Conservation (phyloP, 495 filamentous ascomycete species). For the Tuber aestivum region DNA sequence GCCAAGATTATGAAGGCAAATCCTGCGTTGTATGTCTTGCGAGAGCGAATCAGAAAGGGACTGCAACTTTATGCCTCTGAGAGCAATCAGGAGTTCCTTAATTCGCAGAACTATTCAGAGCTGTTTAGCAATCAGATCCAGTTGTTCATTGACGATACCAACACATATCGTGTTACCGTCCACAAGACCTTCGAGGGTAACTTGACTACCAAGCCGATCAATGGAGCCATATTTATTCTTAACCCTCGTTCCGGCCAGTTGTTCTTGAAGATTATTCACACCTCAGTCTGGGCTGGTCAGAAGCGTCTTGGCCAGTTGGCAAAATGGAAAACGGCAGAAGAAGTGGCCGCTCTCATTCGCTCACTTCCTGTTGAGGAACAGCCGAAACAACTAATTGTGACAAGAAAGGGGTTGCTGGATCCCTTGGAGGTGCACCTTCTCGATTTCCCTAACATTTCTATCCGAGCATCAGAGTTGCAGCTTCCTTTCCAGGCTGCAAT, state of each 20-base stretch:
- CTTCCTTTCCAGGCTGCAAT: slow-evolving; percentile 99
- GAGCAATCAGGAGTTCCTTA: slow-evolving; percentile 98
- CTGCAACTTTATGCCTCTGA: slow-evolving; percentile 97
- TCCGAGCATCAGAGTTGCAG: slow-evolving; percentile 95
- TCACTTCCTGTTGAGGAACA: slow-evolving; percentile 98
- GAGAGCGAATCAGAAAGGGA: slow-evolving; percentile 98
- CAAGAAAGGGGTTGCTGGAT: slow-evolving; percentile 93
- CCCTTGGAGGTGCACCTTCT: slow-evolving; percentile 95
- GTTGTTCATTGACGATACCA: slow-evolving; percentile 98
- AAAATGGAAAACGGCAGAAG: slow-evolving; percentile 99
- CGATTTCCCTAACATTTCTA: slow-evolving; percentile 99
- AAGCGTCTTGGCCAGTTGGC: slow-evolving; percentile 98
- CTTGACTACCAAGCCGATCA: slow-evolving; percentile 98
- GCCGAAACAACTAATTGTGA: slow-evolving; percentile 98
- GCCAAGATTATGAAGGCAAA: slow-evolving; percentile 99
- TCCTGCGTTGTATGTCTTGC: slow-evolving; percentile 89
- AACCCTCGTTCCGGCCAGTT: slow-evolving; percentile 96
- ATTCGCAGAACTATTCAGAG: slow-evolving; percentile 99
- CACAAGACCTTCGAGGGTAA: slow-evolving; percentile 99
- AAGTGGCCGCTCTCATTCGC: slow-evolving; percentile 95
- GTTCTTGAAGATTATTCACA: slow-evolving; percentile 99
- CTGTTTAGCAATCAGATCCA: slow-evolving; percentile 99
- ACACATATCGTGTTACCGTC: slow-evolving; percentile 98
- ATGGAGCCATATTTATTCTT: slow-evolving; percentile 99
- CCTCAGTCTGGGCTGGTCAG: slow-evolving; percentile 98